Conservation (phyloP, 176 grass and related monocot genomes). For the Hsuehochloa calcarea region DNA sequence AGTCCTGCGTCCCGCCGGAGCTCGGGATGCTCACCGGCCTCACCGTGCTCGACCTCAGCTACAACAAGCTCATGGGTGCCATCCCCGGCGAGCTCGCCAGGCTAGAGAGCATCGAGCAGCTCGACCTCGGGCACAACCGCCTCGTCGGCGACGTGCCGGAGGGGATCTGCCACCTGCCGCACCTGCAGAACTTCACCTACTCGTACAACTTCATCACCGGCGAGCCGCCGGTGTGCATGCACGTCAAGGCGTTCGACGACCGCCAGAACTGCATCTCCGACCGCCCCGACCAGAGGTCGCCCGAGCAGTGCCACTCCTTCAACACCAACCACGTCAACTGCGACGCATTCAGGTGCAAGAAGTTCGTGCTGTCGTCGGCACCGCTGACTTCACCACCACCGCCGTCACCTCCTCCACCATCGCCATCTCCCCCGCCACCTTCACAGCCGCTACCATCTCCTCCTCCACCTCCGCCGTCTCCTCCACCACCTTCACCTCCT, state of each 20-base stretch:
- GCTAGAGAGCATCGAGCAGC: conserved; percentile 57
- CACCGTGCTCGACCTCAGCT: conserved; percentile 77
- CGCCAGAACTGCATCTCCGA: conserved; percentile 60
- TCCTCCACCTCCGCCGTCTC: neutral
- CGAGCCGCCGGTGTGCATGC: conserved; percentile 56
- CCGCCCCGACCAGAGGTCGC: conserved; percentile 56
- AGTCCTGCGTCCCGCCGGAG: conserved; percentile 66
- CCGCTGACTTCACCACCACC: conserved; percentile 39
- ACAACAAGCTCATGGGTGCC: conserved; percentile 65
- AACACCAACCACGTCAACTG: conserved; percentile 54
- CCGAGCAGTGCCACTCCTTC: conserved; percentile 61
- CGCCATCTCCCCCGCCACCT: neutral
- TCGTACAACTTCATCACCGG: conserved; percentile 77
- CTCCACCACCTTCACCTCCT: neutral
- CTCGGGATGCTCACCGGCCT: conserved; percentile 50
- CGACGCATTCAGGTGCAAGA: conserved; percentile 66
- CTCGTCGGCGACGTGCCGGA: conserved; percentile 63
- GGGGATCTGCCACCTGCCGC: conserved; percentile 60
- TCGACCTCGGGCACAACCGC: conserved; percentile 68
- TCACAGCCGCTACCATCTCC: neutral
- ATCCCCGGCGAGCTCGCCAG: conserved; percentile 52
- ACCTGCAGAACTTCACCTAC: conserved; percentile 74
- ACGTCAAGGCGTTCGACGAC: conserved; percentile 41
- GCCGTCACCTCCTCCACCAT: neutral
- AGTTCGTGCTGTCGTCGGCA: conserved; percentile 55